These are phyloP conservation scores for Dactylellina haptotyla DNA, from an alignment of 2,329 filamentous ascomycete species.

Conservation along the genomic window DNA sequence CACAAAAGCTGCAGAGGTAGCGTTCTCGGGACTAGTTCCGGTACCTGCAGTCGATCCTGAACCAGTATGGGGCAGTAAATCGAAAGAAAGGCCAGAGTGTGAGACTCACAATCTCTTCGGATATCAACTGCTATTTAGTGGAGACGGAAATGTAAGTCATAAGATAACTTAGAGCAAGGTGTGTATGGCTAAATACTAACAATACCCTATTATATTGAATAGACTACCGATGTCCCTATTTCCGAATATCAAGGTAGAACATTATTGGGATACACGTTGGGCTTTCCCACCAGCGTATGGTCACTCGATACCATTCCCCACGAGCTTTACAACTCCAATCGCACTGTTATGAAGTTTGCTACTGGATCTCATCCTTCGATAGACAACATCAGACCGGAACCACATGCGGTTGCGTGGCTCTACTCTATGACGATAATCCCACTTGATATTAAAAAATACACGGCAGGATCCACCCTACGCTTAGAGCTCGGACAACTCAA, in stretches of 20 bases:
- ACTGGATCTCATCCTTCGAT: background rate
- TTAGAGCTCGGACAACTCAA: constrained; percentile 7
- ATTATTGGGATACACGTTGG: constrained; percentile 1
- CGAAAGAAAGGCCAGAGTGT: constrained; percentile 7
- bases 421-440: constrained; percentile 12
- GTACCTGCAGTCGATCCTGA: constrained; percentile 1
- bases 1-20: constrained; percentile 10
- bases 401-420: constrained; percentile 1
- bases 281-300: background rate
- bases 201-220: constrained; percentile 3
- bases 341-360: constrained; percentile 1
- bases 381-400: background rate
- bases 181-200: constrained; percentile 7
- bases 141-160: constrained; percentile 5
- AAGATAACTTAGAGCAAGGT: constrained; percentile 2
- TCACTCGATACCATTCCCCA: constrained; percentile 2
- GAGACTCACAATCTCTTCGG: constrained; percentile 6
- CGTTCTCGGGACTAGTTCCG: constrained; percentile 14
- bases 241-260: constrained; percentile 4
- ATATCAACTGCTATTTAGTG: constrained; percentile 3
- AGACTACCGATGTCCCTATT: constrained; percentile 2
- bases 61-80: constrained; percentile 6
- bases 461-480: constrained; percentile 7
- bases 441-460: constrained; percentile 14
- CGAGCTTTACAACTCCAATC: constrained; percentile 4